phyloP scores from a whole-genome alignment of 208 protist genomes.

The Leishmania mexicana region DNA sequence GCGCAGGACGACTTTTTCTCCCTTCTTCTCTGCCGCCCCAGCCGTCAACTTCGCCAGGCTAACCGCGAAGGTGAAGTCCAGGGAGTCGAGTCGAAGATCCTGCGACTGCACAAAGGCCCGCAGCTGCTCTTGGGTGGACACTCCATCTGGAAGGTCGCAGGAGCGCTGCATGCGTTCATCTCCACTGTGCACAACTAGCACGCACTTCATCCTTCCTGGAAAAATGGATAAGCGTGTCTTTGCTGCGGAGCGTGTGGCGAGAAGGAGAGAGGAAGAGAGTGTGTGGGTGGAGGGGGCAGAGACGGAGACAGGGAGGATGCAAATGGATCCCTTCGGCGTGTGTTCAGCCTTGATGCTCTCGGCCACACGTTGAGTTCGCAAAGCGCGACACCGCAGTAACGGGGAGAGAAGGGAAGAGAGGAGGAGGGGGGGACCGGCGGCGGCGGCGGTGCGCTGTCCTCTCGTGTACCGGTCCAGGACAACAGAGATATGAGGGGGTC shows the following conservation, averaged over 20 bases:
- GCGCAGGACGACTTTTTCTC: constrained; percentile 6
- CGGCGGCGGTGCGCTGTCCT: background rate
- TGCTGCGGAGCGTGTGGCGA: background rate
- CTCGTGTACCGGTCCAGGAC: background rate
- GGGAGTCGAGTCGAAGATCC: constrained; percentile 63
- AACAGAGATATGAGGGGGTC: background rate
- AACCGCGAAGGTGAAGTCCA: constrained; percentile 54
- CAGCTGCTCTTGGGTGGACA: constrained; percentile 37
- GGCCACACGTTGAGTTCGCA: background rate
- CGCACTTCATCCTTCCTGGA: constrained; percentile 40
- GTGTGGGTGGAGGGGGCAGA: too few species aligned
- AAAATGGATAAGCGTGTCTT: background rate
- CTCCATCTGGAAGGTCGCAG: constrained; percentile 31
- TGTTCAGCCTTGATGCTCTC: background rate
- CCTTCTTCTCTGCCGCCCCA: background rate
- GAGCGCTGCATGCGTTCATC: constrained; percentile 52
- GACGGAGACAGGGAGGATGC: too few species aligned
- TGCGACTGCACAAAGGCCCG: constrained; percentile 44
- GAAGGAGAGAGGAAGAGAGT: background rate
- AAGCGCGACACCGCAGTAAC: background rate
- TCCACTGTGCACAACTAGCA: constrained; percentile 48
- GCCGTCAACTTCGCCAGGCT: constrained; percentile 2
- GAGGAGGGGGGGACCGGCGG: too few species aligned
- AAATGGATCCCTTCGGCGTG: background rate
- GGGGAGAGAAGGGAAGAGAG: background rate